phyloP scores from a whole-genome alignment of 768 basidiomycete genomes.

The Leccinum subtestaceum region DNA sequence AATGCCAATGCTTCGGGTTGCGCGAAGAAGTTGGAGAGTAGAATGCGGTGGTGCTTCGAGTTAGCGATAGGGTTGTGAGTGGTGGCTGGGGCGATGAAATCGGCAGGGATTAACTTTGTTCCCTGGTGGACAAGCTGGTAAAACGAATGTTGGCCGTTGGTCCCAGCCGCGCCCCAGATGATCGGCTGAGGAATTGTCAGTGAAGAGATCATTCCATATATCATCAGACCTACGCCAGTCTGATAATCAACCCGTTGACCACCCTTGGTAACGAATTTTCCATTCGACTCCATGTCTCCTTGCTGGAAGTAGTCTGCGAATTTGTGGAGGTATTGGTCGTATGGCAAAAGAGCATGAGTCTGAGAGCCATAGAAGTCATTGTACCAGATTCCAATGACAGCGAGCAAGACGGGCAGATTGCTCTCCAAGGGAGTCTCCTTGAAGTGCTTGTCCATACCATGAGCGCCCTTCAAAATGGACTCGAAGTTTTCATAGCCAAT shows the following conservation, averaged over 20 bases:
- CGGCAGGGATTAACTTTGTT: constrained; percentile 87
- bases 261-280: constrained; percentile 92
- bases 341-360: constrained; percentile 92
- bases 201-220: not conserved
- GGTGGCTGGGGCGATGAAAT: constrained; percentile 88
- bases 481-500: constrained; percentile 96
- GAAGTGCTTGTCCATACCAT: constrained; percentile 98
- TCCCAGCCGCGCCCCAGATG: constrained; percentile 98
- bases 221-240: constrained; percentile 73
- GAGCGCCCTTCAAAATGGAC: constrained; percentile 84
- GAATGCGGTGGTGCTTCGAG: constrained; percentile 95
- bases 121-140: constrained; percentile 97
- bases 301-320: constrained; percentile 99
- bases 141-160: constrained; percentile 99
- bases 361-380: constrained; percentile 98
- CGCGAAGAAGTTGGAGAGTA: constrained; percentile 97
- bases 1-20: constrained; percentile 98
- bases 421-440: constrained; percentile 80
- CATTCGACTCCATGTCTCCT: constrained; percentile 99
- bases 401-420: constrained; percentile 91
- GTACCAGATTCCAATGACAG: constrained; percentile 94
- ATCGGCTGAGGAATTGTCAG: constrained; percentile 62
- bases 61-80: constrained; percentile 84
- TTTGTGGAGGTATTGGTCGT: constrained; percentile 98
- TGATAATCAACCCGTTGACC: constrained; percentile 93